Percentiles rank a stretch among this genome's conserved stretches.
Conservation (phyloP, 192 early-diverging fungal genomes). For the Rhizophlyctis rosea region DNA sequence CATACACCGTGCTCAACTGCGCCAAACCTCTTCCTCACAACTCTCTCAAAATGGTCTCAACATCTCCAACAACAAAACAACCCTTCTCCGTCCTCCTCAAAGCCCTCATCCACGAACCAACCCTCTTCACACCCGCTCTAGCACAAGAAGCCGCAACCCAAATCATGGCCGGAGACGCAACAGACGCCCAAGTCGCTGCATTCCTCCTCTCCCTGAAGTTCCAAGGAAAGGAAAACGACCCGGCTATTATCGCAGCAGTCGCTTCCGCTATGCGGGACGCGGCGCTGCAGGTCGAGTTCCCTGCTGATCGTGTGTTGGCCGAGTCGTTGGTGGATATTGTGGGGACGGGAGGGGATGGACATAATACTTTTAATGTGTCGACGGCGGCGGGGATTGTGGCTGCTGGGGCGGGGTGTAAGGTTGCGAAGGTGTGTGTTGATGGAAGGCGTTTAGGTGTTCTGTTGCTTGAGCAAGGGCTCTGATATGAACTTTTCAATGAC, state of each 20-base stretch:
- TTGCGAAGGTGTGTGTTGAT: constrained; percentile 73
- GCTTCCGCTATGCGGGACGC: constrained; percentile 71
- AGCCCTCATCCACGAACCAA: constrained; percentile 45
- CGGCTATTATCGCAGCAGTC: constrained; percentile 74
- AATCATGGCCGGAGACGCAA: constrained; percentile 77
- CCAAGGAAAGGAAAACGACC: constrained; percentile 65
- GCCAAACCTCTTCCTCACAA: too few relatives aligned
- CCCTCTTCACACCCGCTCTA: constrained; percentile 15
- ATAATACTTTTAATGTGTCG: constrained; percentile 95
- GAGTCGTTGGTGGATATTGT: constrained; percentile 84
- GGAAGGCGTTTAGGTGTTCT: too few relatives aligned
- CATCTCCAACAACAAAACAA: neutral
- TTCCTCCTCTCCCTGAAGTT: constrained; percentile 80
- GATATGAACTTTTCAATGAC: neutral
- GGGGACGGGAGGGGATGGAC: constrained; percentile 98
- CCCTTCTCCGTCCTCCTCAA: constrained; percentile 52
- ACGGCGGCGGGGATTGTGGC: constrained; percentile 89
- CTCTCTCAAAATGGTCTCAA: neutral
- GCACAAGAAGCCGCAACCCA: constrained; percentile 13
- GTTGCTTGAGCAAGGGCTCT: neutral
- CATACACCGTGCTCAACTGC: too few relatives aligned
- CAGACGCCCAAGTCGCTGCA: constrained; percentile 81
- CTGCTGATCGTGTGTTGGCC: constrained; percentile 31
- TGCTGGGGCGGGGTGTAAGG: constrained; percentile 82
- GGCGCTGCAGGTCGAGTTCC: constrained; percentile 58